A percentile compares a stretch with the other conserved stretches of the same genome.
Conservation (phyloP, 164 flowering plant species). For the Piper betle region DNA sequence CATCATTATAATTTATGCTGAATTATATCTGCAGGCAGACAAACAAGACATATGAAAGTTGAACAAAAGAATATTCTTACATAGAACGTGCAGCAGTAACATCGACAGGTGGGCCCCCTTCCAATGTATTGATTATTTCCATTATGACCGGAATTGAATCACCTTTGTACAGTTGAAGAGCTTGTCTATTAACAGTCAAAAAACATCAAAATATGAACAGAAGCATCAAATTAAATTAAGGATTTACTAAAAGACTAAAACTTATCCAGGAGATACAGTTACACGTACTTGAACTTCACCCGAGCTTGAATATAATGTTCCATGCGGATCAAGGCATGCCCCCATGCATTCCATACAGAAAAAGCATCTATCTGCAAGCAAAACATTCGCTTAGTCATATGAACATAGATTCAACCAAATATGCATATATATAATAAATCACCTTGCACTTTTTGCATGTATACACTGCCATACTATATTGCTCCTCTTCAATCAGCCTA, state of each 20-base stretch:
- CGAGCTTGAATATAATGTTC: slow-evolving; percentile 97
- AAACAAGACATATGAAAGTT: neutral
- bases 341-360: slow-evolving; percentile 99
- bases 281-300: slow-evolving; percentile 80
- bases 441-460: slow-evolving; percentile 98
- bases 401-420: neutral
- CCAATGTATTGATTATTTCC: slow-evolving; percentile 84
- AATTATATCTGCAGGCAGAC: too few relatives aligned
- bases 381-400: slow-evolving; percentile 3
- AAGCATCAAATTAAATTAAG: neutral
- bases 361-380: slow-evolving; percentile 74
- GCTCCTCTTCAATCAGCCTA: slow-evolving; percentile 75
- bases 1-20: too few relatives aligned
- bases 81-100: slow-evolving; percentile 85
- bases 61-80: slow-evolving; percentile 43
- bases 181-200: slow-evolving; percentile 60
- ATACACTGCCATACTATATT: slow-evolving; percentile 97
- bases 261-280: neutral
- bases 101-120: slow-evolving; percentile 97
- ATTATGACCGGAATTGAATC: slow-evolving; percentile 58
- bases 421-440: neutral
- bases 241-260: neutral
- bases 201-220: neutral
- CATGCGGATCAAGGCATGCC: slow-evolving; percentile 91
- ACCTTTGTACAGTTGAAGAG: slow-evolving; percentile 78